phyloP scores from a whole-genome alignment of 1,284 basidiomycete species.

The Puccinia brachypodii region DNA sequence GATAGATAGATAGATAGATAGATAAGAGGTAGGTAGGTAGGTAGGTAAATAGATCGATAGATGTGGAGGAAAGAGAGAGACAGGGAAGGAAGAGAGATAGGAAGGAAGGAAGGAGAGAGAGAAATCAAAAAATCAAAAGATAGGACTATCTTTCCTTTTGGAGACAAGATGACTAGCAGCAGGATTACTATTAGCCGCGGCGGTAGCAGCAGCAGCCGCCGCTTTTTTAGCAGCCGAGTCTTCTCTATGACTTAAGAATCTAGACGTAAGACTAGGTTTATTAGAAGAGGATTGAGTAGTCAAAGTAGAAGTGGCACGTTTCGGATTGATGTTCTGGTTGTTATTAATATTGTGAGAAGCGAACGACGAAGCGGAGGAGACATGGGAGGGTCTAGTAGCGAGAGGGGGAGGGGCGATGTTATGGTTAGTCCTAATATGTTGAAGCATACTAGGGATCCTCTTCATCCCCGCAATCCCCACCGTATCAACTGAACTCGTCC shows the following conservation, averaged over 20 bases:
- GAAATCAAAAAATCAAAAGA: constrained; percentile 9
- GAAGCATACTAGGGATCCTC: constrained; percentile 24
- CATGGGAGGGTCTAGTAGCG: constrained; percentile 12
- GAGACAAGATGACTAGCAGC: not conserved
- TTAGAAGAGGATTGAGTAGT: not conserved
- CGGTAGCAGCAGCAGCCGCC: not conserved
- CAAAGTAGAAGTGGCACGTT: not conserved
- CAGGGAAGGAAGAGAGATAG: not conserved
- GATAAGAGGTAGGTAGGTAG: not conserved
- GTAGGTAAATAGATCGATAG: not conserved
- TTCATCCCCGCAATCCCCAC: constrained; percentile 13
- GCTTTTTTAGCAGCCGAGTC: constrained; percentile 4
- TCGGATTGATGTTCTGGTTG: too few species aligned
- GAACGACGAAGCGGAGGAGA: not conserved
- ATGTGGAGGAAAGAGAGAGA: not conserved
- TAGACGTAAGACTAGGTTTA: constrained; percentile 2
- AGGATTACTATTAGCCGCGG: not conserved
- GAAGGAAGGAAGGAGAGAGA: not conserved
- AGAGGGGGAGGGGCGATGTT: constrained; percentile 12
- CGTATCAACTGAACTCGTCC: not conserved
- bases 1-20: not conserved
- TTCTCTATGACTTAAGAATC: constrained; percentile 15
- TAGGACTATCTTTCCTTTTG: constrained; percentile 21
- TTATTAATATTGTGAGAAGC: too few species aligned
- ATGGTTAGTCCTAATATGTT: constrained; percentile 26